phyloP scores from a whole-genome alignment of 2,329 filamentous ascomycete species.

The Macrophomina tecta region DNA sequence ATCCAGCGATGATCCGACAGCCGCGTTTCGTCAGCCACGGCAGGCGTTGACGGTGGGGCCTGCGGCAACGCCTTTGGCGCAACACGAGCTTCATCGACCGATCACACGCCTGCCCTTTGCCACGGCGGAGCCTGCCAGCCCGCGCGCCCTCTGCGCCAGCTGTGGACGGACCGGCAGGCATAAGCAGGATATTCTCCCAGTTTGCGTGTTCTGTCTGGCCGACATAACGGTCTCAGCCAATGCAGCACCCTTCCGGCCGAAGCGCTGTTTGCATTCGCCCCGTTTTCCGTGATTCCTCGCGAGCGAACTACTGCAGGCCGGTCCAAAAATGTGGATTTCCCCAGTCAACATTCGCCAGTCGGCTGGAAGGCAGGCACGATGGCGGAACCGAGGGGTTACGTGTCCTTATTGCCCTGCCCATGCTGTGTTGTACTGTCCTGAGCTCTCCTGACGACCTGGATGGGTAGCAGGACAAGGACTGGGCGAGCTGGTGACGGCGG shows the following conservation, averaged over 20 bases:
- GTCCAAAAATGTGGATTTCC: not conserved
- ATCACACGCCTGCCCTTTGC: conserved; percentile 4
- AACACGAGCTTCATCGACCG: conserved; percentile 23
- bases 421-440: not conserved
- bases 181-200: not conserved
- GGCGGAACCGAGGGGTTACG: conserved; percentile 10
- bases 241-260: not conserved
- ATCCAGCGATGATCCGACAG: not conserved
- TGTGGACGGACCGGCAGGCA: conserved; percentile 1
- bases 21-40: conserved; percentile 4
- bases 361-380: not conserved
- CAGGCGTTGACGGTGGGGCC: not conserved
- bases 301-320: conserved; percentile 15
- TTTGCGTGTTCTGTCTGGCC: too few relatives aligned
- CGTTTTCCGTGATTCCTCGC: conserved; percentile 9
- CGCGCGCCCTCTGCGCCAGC: conserved; percentile 13
- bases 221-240: too few relatives aligned
- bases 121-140: conserved; percentile 3
- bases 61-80: conserved; percentile 20
- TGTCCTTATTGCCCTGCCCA: not conserved
- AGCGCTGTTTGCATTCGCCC: not conserved
- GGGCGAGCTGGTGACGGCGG: conserved; percentile 6
- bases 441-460: conserved; percentile 10
- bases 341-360: not conserved
- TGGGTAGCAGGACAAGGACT: not conserved